Conservation (phyloP, 768 basidiomycete species). For the Crepidotus variabilis region DNA sequence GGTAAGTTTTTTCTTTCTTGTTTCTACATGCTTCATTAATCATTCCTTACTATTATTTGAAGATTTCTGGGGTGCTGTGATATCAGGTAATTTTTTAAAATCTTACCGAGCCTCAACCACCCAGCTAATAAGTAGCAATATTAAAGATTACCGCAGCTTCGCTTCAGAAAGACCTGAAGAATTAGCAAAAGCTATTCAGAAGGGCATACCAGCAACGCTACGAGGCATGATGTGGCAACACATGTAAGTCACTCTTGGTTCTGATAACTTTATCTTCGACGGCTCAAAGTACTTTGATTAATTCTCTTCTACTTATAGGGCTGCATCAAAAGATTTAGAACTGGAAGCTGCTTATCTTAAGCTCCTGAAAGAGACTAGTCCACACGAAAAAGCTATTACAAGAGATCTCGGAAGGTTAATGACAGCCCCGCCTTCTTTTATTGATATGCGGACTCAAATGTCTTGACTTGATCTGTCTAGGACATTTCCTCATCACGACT, state of each 20-base stretch:
- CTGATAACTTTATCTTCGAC: slow-evolving; percentile 1
- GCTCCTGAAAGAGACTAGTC: slow-evolving; percentile 77
- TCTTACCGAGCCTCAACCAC: background rate
- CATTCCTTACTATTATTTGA: slow-evolving; percentile 6
- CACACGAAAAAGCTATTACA: slow-evolving; percentile 91
- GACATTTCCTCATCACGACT: slow-evolving; percentile 96
- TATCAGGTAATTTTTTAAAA: slow-evolving; percentile 55
- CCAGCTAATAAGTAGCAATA: slow-evolving; percentile 4
- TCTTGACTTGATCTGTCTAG: slow-evolving; percentile 29
- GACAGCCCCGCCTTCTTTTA: slow-evolving; percentile 7
- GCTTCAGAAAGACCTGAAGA: slow-evolving; percentile 76
- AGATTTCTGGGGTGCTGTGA: slow-evolving; percentile 96
- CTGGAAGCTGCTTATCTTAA: slow-evolving; percentile 81
- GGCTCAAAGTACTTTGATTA: slow-evolving; percentile 3
- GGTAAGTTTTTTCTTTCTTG: slow-evolving; percentile 38
- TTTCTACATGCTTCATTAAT: slow-evolving; percentile 1
- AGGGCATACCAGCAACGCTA: slow-evolving; percentile 82
- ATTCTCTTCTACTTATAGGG: slow-evolving; percentile 40
- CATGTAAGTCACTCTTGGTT: slow-evolving; percentile 48
- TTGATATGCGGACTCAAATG: slow-evolving; percentile 8
- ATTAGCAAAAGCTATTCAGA: slow-evolving; percentile 86
- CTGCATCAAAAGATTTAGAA: slow-evolving; percentile 87
- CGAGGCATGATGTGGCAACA: slow-evolving; percentile 97
- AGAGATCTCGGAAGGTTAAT: slow-evolving; percentile 87
- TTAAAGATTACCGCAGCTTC: slow-evolving; percentile 80